These are phyloP conservation scores for Lumnitzera littorea DNA, from an alignment of 345 rosid genomes.

Conservation along the genomic window DNA sequence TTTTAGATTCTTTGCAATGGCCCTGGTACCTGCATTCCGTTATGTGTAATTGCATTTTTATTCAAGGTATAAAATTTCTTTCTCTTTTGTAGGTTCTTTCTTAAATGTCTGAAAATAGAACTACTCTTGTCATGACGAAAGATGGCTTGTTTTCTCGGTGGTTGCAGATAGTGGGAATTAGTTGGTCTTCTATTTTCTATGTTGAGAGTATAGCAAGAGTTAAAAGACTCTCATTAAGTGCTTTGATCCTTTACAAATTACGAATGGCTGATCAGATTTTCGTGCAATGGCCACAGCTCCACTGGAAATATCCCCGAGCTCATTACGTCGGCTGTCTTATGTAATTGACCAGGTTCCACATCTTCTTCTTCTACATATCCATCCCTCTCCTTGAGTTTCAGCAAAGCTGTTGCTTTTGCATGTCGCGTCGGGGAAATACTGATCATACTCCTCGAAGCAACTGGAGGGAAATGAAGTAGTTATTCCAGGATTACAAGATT, in stretches of 20 bases:
- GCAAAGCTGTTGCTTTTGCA: too few species aligned
- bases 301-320: constrained; percentile 54
- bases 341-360: constrained; percentile 23
- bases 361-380: too few species aligned
- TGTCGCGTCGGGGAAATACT: too few species aligned
- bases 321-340: constrained; percentile 80
- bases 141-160: background rate
- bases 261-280: constrained; percentile 73
- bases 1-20: constrained; percentile 86
- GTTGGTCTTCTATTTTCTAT: constrained; percentile 77
- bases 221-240: constrained; percentile 76
- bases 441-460: too few species aligned
- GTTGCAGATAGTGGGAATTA: constrained; percentile 60
- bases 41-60: constrained; percentile 62
- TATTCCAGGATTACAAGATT: too few species aligned
- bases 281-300: constrained; percentile 89
- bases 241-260: constrained; percentile 69
- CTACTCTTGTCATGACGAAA: background rate
- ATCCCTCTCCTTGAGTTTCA: too few species aligned
- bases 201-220: constrained; percentile 95
- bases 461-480: too few species aligned
- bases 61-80: constrained; percentile 52
- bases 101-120: background rate
- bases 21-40: constrained; percentile 93
- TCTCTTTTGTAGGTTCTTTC: background rate